Conservation (phyloP, 2,329 filamentous ascomycete species). For the Orbilia oligospora region DNA sequence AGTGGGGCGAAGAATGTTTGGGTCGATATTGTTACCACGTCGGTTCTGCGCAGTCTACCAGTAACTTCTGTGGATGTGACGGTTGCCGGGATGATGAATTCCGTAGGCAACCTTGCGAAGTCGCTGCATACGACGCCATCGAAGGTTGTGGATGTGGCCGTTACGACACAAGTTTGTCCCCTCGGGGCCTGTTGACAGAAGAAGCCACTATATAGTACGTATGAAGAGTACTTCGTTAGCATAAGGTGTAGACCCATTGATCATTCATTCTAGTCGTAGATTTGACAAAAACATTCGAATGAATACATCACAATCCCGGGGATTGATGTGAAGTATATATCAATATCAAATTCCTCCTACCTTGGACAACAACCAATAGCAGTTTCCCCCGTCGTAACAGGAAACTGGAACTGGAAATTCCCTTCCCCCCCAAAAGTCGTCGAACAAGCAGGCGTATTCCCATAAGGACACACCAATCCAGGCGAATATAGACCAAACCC, state of each 20-base stretch:
- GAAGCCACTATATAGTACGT: conserved; percentile 6
- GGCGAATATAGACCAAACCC: conserved; percentile 4
- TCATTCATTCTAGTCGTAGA: too few species aligned
- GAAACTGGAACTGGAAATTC: conserved; percentile 21
- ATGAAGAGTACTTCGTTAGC: too few species aligned
- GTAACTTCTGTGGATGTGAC: too few species aligned
- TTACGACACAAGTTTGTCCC: not conserved
- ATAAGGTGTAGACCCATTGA: too few species aligned
- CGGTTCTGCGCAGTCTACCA: not conserved
- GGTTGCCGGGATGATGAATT: not conserved
- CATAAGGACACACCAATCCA: conserved; percentile 3
- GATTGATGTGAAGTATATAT: too few species aligned
- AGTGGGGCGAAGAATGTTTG: conserved; percentile 9
- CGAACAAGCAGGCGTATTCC: not conserved
- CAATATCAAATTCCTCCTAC: not conserved
- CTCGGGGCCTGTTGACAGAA: not conserved
- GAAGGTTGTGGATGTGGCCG: not conserved
- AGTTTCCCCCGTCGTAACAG: not conserved
- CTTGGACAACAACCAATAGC: conserved; percentile 1
- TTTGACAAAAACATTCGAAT: too few species aligned
- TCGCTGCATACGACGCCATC: not conserved
- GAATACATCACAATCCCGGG: not conserved
- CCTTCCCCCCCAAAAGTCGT: not conserved
- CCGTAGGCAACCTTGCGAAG: not conserved
- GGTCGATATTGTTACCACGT: not conserved